Percentiles rank a stretch among this genome's conserved stretches.
Evolutionary conservation across 139 green algal species (phyloP).

Genomic region (Chlamydomonas schloesseri): DNA sequence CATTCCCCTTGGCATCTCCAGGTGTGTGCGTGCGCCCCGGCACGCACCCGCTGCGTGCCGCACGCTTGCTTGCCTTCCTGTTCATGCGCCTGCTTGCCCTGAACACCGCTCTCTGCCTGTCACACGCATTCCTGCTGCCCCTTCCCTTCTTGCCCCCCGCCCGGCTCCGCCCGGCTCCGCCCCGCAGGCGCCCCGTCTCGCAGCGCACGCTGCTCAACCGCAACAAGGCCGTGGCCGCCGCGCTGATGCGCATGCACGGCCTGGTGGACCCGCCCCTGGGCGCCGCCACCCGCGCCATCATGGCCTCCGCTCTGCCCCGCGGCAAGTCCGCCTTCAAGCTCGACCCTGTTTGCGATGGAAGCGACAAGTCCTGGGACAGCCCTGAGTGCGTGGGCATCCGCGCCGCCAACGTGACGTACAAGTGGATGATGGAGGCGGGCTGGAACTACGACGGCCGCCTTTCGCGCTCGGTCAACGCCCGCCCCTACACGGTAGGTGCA

Average conservation of each 20-base stretch:
- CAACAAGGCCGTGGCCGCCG: not conserved
- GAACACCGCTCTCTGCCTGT: not conserved
- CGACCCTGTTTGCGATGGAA: not conserved
- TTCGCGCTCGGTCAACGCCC: not conserved
- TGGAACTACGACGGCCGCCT: not conserved
- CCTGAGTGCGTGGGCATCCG: conserved; percentile 11
- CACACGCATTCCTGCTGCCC: not conserved
- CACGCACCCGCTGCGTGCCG: too few relatives aligned
- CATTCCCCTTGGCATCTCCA: not conserved
- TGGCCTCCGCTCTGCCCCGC: not conserved
- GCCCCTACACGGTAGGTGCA: too few relatives aligned
- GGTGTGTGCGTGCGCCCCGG: not conserved
- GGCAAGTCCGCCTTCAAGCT: not conserved
- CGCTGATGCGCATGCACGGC: not conserved
- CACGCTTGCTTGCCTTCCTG: too few relatives aligned
- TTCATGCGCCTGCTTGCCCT: too few relatives aligned
- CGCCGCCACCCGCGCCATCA: not conserved
- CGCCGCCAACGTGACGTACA: not conserved
- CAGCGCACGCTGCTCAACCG: conserved; percentile 2
- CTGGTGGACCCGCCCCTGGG: not conserved
- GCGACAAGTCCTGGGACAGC: not conserved
- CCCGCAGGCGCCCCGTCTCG: not conserved
- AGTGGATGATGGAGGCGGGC: not conserved
- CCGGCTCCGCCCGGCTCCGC: not conserved
- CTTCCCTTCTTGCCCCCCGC: not conserved